These are phyloP conservation scores for Lolium perenne DNA, from an alignment of 176 grass and related monocot genomes.

Conservation along the genomic window DNA sequence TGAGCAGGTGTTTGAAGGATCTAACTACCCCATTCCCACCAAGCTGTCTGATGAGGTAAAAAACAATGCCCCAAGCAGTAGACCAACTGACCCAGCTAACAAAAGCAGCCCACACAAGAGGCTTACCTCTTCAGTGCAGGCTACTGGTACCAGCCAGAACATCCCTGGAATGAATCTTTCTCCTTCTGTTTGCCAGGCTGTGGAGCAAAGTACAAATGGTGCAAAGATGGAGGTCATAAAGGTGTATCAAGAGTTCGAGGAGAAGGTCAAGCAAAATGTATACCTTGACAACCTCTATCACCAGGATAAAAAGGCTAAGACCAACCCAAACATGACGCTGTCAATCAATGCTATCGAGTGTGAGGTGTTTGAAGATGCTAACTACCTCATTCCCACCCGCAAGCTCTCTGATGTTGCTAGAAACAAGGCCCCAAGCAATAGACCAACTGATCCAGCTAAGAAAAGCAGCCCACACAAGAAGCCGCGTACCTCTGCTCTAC, in stretches of 20 bases:
- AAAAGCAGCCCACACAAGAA: slow-evolving; percentile 26
- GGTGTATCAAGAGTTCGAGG: slow-evolving; percentile 58
- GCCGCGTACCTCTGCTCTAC: not conserved
- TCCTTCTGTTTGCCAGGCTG: slow-evolving; percentile 9
- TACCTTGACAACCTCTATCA: slow-evolving; percentile 64
- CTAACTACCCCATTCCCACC: not conserved
- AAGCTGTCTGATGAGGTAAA: not conserved
- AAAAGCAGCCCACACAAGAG: slow-evolving; percentile 18
- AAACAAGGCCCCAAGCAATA: not conserved
- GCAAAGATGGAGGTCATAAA: slow-evolving; percentile 45
- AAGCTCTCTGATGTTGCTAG: not conserved
- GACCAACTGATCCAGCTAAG: not conserved
- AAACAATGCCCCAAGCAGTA: not conserved
- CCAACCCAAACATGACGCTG: not conserved
- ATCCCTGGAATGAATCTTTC: slow-evolving; percentile 20
- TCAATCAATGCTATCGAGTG: not conserved
- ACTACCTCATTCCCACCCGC: not conserved
- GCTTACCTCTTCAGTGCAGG: not conserved
- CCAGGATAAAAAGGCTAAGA: slow-evolving; percentile 35
- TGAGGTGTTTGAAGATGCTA: slow-evolving; percentile 6
- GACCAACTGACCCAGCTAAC: not conserved
- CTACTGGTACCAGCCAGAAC: slow-evolving; percentile 15
- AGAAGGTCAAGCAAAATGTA: slow-evolving; percentile 64
- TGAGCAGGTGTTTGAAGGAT: slow-evolving; percentile 6
- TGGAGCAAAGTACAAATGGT: slow-evolving; percentile 16